A percentile compares a stretch with the other conserved stretches of the same genome.
These are phyloP conservation scores for Cladosporium sp. DNA, from an alignment of 2,329 filamentous ascomycete species.

Conservation along the genomic window DNA sequence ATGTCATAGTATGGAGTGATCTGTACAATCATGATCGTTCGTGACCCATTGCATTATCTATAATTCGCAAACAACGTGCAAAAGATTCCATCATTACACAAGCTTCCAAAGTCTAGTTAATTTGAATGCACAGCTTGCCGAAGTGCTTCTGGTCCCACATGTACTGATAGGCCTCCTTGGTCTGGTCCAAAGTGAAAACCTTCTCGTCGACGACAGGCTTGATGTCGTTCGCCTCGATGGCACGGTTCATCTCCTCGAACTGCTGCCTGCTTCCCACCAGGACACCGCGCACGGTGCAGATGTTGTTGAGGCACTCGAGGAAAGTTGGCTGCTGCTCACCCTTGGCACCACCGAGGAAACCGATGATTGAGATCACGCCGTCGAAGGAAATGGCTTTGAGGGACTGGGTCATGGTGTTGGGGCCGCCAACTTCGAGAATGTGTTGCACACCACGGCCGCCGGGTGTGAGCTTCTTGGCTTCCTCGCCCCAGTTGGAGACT, in stretches of 20 bases:
- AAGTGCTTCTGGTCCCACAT: constrained; percentile 52
- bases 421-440: constrained; percentile 66
- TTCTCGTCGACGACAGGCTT: constrained; percentile 60
- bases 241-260: constrained; percentile 60
- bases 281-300: constrained; percentile 59
- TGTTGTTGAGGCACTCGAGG: constrained; percentile 45
- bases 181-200: constrained; percentile 54
- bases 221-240: constrained; percentile 60
- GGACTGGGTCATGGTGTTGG: constrained; percentile 58
- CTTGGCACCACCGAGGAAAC: constrained; percentile 55
- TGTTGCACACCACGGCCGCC: constrained; percentile 60
- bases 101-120: constrained; percentile 31
- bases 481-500: constrained; percentile 55
- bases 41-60: neutral
- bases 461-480: constrained; percentile 50
- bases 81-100: neutral
- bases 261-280: constrained; percentile 57
- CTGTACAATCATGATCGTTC: neutral
- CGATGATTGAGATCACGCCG: constrained; percentile 58
- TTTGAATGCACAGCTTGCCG: constrained; percentile 44
- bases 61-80: neutral
- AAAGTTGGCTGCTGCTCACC: constrained; percentile 52
- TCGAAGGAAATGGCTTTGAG: constrained; percentile 46
- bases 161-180: constrained; percentile 51
- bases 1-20: neutral